Base-by-base conservation (phyloP, 2,329 filamentous ascomycete species). In the Cercospora sesami region DNA sequence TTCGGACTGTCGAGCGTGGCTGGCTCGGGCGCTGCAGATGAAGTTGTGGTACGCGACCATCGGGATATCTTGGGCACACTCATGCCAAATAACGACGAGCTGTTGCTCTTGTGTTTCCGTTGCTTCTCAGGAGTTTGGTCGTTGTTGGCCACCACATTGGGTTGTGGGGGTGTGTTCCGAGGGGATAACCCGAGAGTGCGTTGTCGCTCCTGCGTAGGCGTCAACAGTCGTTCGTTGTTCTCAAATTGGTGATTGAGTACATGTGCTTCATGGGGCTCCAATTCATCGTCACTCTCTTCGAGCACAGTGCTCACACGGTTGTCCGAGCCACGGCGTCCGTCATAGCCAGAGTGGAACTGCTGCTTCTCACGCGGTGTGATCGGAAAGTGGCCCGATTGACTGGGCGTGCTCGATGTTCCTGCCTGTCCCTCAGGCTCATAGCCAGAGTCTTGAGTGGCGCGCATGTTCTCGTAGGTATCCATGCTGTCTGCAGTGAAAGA, bases 31-130 rank as follows among this genome's bases (percentile, higher is more conserved):
- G 92, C 90, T 53, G 93, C 89, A 69, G 93, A 96, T 0, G 93
- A 97, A 4, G 94, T 87, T 0, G 95, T 99, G 2, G 94, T 98
- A 81, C 96, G 95, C 0, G 94, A 98, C 95, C 95, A 99, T 53
- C 95, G 88, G 5, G 95, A 98, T 70, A 97, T 94, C 82, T 96
- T 97, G 26, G 94, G 93, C 69, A 82, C 80, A 14, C 68, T 68
- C 31, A 67, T 73, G 60, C 80, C 81, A 65, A 96, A 91, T 84
- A 89, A 84, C 0, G 91, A 92, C 0, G 93, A 95, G 67, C 89
- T 89, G 76, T 87, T 91, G 0, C 92, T 94, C 79, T 96, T 96
- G 82, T 96, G 91, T 82, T 96, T 97, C 79, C 91, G 92, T 70
- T 87, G 86, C 80, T 91, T 93, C 5, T 92, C 90, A 8, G 92